A percentile compares a stretch with the other conserved stretches of the same genome.
Conservation (phyloP, 2,329 filamentous ascomycete species). For the Hypocrella siamensis region DNA sequence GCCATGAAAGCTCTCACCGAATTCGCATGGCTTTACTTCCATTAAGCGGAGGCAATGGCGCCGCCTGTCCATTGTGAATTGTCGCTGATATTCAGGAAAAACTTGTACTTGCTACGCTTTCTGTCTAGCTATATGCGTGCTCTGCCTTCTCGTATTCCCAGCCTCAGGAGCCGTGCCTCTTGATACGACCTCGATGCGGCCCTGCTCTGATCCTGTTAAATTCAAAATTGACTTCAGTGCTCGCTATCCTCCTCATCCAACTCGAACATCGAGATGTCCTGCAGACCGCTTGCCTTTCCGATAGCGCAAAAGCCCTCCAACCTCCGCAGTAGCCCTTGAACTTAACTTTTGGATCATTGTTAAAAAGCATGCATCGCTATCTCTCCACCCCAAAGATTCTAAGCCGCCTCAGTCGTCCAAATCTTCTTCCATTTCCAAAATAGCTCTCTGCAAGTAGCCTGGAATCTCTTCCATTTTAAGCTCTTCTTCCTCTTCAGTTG, state of each 20-base stretch:
- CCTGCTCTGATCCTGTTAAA: no score
- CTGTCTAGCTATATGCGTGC: not conserved
- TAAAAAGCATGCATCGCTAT: not conserved
- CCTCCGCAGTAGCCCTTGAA: no score
- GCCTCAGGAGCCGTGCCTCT: not conserved
- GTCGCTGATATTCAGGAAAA: not conserved
- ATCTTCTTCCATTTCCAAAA: constrained; percentile 3
- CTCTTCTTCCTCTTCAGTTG: not conserved
- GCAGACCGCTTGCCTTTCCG: no score
- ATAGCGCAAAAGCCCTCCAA: no score
- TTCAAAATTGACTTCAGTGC: no score
- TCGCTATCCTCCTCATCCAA: no score
- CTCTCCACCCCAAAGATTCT: not conserved
- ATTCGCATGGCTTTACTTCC: no score
- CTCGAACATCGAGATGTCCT: no score
- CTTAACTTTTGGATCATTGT: not conserved
- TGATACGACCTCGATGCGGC: not conserved
- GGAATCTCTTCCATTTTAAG: constrained; percentile 5
- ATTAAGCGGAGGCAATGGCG: no score
- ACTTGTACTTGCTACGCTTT: not conserved
- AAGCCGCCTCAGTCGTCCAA: constrained; percentile 3
- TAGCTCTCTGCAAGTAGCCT: constrained; percentile 2
- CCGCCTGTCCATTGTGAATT: no score
- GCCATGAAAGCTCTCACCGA: not conserved
- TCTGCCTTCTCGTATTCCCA: not conserved